phyloP scores from a whole-genome alignment of 305 asterid genomes.

The Rubia tinctorum region DNA sequence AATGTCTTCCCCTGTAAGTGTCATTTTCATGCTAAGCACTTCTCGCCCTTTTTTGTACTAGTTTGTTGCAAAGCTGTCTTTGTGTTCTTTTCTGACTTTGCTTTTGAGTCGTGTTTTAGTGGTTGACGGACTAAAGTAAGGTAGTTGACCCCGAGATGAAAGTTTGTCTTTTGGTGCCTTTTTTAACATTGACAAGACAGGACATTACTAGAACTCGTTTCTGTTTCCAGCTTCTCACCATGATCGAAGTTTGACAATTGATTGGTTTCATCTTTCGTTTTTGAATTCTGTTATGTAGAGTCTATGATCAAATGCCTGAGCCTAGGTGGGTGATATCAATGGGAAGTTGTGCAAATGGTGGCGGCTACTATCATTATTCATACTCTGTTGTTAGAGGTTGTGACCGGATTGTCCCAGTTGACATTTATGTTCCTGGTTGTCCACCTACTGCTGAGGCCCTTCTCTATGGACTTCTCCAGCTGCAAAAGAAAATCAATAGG shows the following conservation, averaged over 20 bases:
- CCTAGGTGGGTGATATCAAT: conserved; percentile 54
- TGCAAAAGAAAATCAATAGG: conserved; percentile 49
- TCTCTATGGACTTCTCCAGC: conserved; percentile 41
- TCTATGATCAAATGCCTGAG: conserved; percentile 56
- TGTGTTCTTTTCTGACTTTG: not conserved
- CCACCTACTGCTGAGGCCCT: conserved; percentile 53
- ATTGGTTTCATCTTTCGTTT: not conserved
- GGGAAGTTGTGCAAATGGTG: conserved; percentile 56
- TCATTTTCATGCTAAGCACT: not conserved
- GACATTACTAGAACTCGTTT: not conserved
- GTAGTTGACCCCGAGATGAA: not conserved
- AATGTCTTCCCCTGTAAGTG: not conserved
- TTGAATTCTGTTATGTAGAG: conserved; percentile 24
- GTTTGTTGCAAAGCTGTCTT: not conserved
- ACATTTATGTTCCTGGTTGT: conserved; percentile 51
- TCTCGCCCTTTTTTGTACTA: not conserved
- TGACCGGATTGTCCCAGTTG: conserved; percentile 49
- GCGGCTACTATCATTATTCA: conserved; percentile 50
- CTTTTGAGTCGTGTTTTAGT: not conserved
- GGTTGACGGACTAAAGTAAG: not conserved
- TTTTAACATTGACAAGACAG: not conserved
- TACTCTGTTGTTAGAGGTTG: conserved; percentile 50
- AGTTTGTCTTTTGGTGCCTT: not conserved
- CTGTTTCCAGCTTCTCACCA: not conserved
- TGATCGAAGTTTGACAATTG: not conserved